phyloP scores from a whole-genome alignment of 2,329 filamentous ascomycete species.

The Madurella fahalii region DNA sequence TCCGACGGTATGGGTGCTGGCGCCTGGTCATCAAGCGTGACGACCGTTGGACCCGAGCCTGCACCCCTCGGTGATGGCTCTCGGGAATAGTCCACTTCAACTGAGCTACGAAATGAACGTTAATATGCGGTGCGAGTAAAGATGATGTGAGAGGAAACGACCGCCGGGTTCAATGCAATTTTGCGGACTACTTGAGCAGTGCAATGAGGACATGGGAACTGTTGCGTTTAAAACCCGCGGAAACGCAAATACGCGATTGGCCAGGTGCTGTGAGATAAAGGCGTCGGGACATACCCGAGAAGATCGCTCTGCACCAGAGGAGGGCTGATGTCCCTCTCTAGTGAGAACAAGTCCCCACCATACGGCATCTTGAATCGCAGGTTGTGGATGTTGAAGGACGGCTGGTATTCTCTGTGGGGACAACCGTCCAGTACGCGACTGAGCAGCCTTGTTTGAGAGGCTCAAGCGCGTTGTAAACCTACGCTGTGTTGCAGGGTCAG shows the following conservation, averaged over 20 bases:
- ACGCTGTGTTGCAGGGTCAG: background rate
- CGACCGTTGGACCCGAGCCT: constrained; percentile 16
- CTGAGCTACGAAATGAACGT: constrained; percentile 6
- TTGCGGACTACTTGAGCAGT: background rate
- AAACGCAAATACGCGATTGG: background rate
- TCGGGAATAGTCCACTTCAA: constrained; percentile 10
- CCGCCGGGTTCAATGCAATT: no score
- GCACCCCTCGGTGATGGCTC: background rate
- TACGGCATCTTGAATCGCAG: constrained; percentile 13
- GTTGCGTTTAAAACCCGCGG: no score
- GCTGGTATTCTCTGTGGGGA: background rate
- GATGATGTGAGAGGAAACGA: background rate
- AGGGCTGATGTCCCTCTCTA: constrained; percentile 2
- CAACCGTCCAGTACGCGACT: no score
- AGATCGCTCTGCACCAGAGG: constrained; percentile 23
- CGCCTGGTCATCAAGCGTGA: constrained; percentile 14
- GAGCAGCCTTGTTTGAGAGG: background rate
- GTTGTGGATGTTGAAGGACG: background rate
- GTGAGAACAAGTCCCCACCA: constrained; percentile 3
- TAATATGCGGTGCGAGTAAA: background rate
- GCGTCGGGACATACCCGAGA: constrained; percentile 18
- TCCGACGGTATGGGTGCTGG: background rate
- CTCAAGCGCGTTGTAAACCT: background rate
- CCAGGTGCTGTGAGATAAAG: no score
- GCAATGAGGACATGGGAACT: background rate